These are phyloP conservation scores for Flaveria linearis DNA, from an alignment of 129 eudicot genomes.

Conservation along the genomic window DNA sequence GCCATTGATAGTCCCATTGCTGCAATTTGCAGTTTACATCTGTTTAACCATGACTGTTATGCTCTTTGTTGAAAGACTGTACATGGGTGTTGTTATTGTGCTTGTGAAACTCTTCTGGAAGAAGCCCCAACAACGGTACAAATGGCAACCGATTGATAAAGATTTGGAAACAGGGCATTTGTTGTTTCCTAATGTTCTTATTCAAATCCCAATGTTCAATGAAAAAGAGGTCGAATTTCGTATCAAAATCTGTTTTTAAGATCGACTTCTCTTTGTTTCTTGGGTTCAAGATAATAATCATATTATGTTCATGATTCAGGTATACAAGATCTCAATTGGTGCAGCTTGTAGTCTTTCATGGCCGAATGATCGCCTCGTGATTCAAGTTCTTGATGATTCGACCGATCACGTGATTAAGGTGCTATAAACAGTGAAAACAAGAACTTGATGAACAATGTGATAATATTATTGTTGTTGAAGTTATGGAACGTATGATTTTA, in stretches of 20 bases:
- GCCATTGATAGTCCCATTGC: slow-evolving; percentile 69
- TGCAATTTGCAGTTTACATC: slow-evolving; percentile 51
- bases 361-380: slow-evolving; percentile 86
- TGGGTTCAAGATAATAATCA: not conserved
- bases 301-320: slow-evolving; percentile 43
- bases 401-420: slow-evolving; percentile 81
- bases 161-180: slow-evolving; percentile 64
- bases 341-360: slow-evolving; percentile 86
- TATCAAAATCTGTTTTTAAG: not conserved
- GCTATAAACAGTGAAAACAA: not conserved
- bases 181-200: slow-evolving; percentile 60
- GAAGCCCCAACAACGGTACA: slow-evolving; percentile 70
- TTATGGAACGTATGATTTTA: not conserved
- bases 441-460: not conserved
- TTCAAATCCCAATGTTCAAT: slow-evolving; percentile 89
- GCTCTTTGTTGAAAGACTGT: slow-evolving; percentile 77
- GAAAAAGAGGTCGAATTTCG: slow-evolving; percentile 67
- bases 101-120: slow-evolving; percentile 67
- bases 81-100: slow-evolving; percentile 74
- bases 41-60: slow-evolving; percentile 66
- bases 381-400: slow-evolving; percentile 98
- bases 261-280: not conserved
- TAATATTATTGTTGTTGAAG: not conserved
- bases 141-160: slow-evolving; percentile 59
- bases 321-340: slow-evolving; percentile 93